Percentiles rank a stretch among this genome's conserved stretches.
These are phyloP conservation scores for Ulmus americana DNA, from an alignment of 331 rosid genomes.

Conservation along the genomic window DNA sequence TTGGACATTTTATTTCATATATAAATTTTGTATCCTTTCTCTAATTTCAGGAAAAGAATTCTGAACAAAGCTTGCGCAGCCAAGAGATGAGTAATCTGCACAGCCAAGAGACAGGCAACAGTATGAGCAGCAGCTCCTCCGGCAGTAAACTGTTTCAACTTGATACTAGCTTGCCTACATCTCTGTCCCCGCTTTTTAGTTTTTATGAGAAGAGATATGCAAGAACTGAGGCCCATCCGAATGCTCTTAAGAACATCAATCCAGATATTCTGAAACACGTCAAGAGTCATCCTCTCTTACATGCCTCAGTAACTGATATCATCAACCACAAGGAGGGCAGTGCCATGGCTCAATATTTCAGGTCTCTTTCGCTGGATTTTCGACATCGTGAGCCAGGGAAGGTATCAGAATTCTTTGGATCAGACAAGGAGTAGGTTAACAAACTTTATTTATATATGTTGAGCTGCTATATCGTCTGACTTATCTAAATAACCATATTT, in stretches of 20 bases:
- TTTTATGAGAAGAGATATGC: slow-evolving; percentile 33
- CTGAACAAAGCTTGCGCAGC: slow-evolving; percentile 20
- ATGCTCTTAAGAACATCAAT: slow-evolving; percentile 58
- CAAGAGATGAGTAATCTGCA: slow-evolving; percentile 23
- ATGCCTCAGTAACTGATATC: slow-evolving; percentile 58
- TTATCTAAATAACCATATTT: too few relatives aligned
- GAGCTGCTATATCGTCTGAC: not conserved
- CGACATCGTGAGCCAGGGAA: slow-evolving; percentile 34
- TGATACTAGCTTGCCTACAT: slow-evolving; percentile 23
- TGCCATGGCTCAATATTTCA: slow-evolving; percentile 29
- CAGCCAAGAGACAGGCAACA: slow-evolving; percentile 23
- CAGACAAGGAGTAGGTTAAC: slow-evolving; percentile 20
- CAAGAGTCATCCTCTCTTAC: slow-evolving; percentile 43
- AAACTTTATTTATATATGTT: not conserved
- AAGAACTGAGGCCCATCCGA: slow-evolving; percentile 59
- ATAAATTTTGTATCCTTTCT: not conserved
- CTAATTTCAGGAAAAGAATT: slow-evolving; percentile 32
- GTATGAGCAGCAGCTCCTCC: slow-evolving; percentile 40
- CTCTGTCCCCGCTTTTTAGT: slow-evolving; percentile 41
- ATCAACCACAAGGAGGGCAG: slow-evolving; percentile 43
- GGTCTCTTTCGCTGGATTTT: slow-evolving; percentile 53
- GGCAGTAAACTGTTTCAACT: slow-evolving; percentile 13
- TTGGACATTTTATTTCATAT: not conserved
- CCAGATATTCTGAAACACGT: slow-evolving; percentile 31
- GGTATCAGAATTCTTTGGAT: slow-evolving; percentile 22